phyloP scores from a whole-genome alignment of 345 rosid species.

The Acer saccharum region DNA sequence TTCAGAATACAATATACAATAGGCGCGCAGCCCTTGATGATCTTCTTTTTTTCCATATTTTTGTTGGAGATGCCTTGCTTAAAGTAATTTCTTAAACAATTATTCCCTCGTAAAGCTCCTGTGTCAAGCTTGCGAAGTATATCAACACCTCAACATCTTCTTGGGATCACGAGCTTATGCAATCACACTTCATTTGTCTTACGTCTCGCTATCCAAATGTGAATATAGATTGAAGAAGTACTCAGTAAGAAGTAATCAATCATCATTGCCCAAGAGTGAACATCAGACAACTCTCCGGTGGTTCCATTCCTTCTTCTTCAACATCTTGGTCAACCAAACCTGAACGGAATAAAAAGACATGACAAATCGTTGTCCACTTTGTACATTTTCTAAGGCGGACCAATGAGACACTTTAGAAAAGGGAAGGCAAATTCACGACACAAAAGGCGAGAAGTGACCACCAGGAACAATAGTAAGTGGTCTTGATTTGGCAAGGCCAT shows the following conservation, averaged over 20 bases:
- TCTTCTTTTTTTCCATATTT: background rate
- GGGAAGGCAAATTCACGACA: background rate
- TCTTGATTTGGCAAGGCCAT: too few species aligned
- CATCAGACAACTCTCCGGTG: too few species aligned
- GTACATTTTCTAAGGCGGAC: background rate
- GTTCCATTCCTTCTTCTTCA: too few species aligned
- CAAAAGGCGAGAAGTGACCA: background rate
- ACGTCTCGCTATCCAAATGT: too few species aligned
- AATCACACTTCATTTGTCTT: too few species aligned
- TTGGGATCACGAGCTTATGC: background rate
- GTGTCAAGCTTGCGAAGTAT: background rate
- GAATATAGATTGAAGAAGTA: too few species aligned
- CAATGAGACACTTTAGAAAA: background rate
- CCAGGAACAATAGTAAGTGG: background rate
- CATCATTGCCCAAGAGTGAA: too few species aligned
- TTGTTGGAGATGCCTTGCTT: too few species aligned
- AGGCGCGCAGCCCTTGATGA: background rate
- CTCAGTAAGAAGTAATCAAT: too few species aligned
- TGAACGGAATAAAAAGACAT: background rate
- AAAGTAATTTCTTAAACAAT: too few species aligned
- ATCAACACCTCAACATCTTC: background rate
- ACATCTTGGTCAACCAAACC: background rate
- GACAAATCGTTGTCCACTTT: background rate
- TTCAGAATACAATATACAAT: too few species aligned
- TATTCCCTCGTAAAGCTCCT: too few species aligned